Base-by-base conservation (phyloP, 2,329 filamentous ascomycete genomes). In the Ceratocystis ficicola region DNA sequence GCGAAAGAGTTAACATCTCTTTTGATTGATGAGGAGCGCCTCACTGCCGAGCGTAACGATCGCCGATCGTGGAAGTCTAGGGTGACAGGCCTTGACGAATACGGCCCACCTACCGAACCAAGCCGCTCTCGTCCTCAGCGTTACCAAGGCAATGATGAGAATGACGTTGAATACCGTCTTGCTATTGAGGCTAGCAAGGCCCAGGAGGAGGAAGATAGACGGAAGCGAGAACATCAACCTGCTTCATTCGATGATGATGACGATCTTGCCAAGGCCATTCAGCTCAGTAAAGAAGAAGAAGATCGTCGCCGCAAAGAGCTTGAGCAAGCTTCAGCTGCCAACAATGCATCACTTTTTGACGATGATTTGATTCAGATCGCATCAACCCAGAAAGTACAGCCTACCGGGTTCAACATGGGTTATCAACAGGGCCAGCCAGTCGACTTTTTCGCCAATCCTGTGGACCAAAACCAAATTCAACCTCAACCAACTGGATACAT, bases 381-480 rank as follows among this genome's bases (percentile, higher is more conserved):
- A 65, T 72, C 70, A 63, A 32, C 66, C 5, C 71, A 73, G 2
- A 87, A 90, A 71, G 83, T 88, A 44, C 90, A 92, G 76, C 85
- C 84, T 50, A 97, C 92, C 15, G 93, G 91, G 44, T 91, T 90
- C 78, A 97, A 96, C 76, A 92, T 96, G 77, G 93, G 93, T 60
- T 99, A 99, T 73, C 92, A 97, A 78, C 94, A 99, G 77, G 93
- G 96, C 73, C 88, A 88, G 66, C 90, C 90, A 12, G 94, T 99
- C 20, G 94, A 99, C 76, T 97, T 95, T 85, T 94, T 95, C 71
- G 94, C 93, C 67, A 99, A 99, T 75, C 90, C 92, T 12, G 87
- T 97, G 72, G 89, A 93, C 67, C 86, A 85, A 72, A 84, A 78
- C 71, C 87, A 89, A 74, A 81, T 87, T 70, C 86, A 92, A 74